These are phyloP conservation scores for Nitzschia sp. DNA, from an alignment of 108 stramenopile genomes.

Conservation along the genomic window DNA sequence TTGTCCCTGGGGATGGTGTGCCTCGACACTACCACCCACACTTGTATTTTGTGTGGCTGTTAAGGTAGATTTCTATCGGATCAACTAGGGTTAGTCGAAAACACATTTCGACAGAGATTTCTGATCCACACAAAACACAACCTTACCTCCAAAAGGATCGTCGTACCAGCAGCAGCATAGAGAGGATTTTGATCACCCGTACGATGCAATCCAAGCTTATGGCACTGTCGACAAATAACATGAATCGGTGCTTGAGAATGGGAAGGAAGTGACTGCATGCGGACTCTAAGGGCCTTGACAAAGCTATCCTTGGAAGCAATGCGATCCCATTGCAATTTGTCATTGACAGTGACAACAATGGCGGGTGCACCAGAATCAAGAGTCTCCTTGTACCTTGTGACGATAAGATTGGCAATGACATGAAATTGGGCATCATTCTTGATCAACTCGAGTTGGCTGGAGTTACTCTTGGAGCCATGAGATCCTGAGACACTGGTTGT, in stretches of 20 bases:
- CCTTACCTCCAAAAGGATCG: conserved; percentile 26
- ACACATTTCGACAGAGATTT: too few relatives aligned
- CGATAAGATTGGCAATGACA: conserved; percentile 63
- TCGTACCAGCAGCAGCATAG: conserved; percentile 35
- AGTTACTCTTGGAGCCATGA: neutral
- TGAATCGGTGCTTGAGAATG: conserved; percentile 35
- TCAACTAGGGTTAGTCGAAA: too few relatives aligned
- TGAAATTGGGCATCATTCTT: conserved; percentile 73
- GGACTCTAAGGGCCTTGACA: conserved; percentile 64
- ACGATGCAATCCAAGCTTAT: conserved; percentile 61
- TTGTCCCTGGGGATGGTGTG: neutral
- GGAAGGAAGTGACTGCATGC: conserved; percentile 39
- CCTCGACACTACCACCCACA: too few relatives aligned
- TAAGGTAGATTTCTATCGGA: too few relatives aligned
- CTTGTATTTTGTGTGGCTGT: too few relatives aligned
- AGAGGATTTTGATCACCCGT: conserved; percentile 55
- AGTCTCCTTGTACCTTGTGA: conserved; percentile 52
- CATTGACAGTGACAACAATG: conserved; percentile 45
- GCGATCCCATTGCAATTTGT: conserved; percentile 51
- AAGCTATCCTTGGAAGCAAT: conserved; percentile 53
- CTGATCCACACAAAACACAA: too few relatives aligned
- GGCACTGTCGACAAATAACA: conserved; percentile 60
- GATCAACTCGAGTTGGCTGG: conserved; percentile 40
- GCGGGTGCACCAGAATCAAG: conserved; percentile 22
- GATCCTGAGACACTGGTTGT: neutral